Evolutionary conservation across 2,329 filamentous ascomycete genomes (phyloP), one percentile per base, ranked within the genome.

Genomic region (Davidsoniella eucalypti): DNA sequence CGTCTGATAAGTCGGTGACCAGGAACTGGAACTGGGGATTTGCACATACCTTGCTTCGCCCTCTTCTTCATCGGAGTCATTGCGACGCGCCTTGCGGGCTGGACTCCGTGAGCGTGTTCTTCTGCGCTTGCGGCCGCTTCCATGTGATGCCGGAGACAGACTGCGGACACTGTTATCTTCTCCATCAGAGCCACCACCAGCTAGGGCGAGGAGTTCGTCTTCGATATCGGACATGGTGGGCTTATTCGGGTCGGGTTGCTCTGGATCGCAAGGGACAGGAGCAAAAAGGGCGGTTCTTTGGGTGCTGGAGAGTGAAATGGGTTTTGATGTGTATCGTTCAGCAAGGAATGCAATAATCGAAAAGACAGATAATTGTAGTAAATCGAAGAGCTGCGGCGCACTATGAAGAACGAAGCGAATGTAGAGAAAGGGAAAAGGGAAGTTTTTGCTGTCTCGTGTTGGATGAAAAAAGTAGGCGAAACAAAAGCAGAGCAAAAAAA

Each of bases 171-270:
- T 47, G 44, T 33, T 45, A 50, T 69, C 73, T 64, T 77, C 76
- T 58, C 76, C 76, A 60, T 73, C 76, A 52, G 77, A 76, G 57
- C 85, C 87, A 25, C 52, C 52, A 59, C 87, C 92, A 50, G 88
- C 92, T 56, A 96, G 80, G 61, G 86, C 88, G 56, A 96, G 82
- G 57, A 96, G 80, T 69, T 95, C 90, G 59, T 90, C 87, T 63
- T 96, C 90, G 57, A 95, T 76, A 61, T 90, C 85, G 51, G 85
- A 83, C 87, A 94, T 94, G 60, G 56, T 73, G 54, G 52, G 9
- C 23, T 21, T 43, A 14, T 21, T 43, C 41, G 16, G n/a, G 26
- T 37, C 14, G 44, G 18, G 26, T 8, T 25, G 18, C 25, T 18
- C 18, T 43, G 41, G 10, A 21, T 43, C 12, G 17, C 16, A 36